Base-by-base conservation (phyloP, 1,284 basidiomycete genomes). In the Cerioporus squamosus region DNA sequence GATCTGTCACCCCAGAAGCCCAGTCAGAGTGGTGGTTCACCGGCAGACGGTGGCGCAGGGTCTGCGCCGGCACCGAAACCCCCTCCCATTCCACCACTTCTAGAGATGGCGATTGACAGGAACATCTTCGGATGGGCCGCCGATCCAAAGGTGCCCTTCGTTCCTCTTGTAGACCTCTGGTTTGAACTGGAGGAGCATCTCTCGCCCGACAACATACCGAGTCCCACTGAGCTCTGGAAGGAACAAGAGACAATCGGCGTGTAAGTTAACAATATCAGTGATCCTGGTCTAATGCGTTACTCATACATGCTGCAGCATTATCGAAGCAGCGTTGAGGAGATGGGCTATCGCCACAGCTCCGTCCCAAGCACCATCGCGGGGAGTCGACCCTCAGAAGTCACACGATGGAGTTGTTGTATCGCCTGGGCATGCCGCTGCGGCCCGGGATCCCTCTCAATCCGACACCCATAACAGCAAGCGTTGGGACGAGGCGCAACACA, bases 161-260 rank as follows among this genome's bases (percentile, higher is more conserved):
- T 56, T 14, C 54, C 54, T n/a, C 55, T 56, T 1, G 55, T 57
- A 10, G 50, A 57, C 22, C 17, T 57, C 4, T 57, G 50, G 49
- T n/a, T 47, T 1, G 55, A 57, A 7, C 38, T 57, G 15, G 26
- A 44, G 3, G 50, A 31, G 4, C 44, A 47, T 22, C 50, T 57
- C 26, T 26, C 15, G 7, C 33, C 36, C 14, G 55, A 44, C 7
- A 39, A 39, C 17, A 57, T 57, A 3, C 39, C 55, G 2, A 51
- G 22, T n/a, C 55, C 55, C 5, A 5, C 22, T 1, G 55, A 52
- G 2, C 31, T 57, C 5, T 33, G 7, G 17, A 38, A 20, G 10
- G 46, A 53, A 17, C 18, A 36, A 10, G 50, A 47, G 5, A 33
- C 22, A 12, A 48, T 51, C 18, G 44, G 20, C 15, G 18, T 4